Conservation (phyloP, 106 monocot species). For the Vanilla planifolia region DNA sequence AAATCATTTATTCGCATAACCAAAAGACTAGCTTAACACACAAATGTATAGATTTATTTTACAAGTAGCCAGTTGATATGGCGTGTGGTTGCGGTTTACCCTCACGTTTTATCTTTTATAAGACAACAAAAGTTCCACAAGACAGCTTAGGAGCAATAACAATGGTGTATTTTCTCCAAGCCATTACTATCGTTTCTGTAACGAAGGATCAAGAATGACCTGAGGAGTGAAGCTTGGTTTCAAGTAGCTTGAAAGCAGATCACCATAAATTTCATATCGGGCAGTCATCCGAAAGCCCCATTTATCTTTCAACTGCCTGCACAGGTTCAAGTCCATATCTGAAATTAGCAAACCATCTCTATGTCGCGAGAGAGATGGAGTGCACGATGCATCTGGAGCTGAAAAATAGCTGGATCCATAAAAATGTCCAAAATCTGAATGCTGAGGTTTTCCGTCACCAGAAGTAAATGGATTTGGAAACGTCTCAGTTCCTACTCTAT, state of each 20-base stretch:
- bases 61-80: no score
- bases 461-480: conserved; percentile 94
- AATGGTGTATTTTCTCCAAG: no score
- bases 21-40: no score
- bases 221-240: conserved; percentile 68
- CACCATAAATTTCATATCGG: conserved; percentile 67
- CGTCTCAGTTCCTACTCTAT: conserved; percentile 85
- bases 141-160: no score
- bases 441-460: conserved; percentile 87
- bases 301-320: conserved; percentile 85
- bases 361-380: conserved; percentile 67
- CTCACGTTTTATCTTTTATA: no score
- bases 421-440: conserved; percentile 84
- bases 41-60: no score
- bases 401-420: conserved; percentile 91
- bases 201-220: conserved; percentile 59
- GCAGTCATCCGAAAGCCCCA: conserved; percentile 98
- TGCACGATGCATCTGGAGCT: conserved; percentile 80
- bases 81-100: no score
- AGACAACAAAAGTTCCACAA: no score
- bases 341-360: conserved; percentile 71
- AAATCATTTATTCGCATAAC: no score
- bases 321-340: conserved; percentile 93
- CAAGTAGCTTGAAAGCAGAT: conserved; percentile 43
- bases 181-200: conserved; percentile 27